Percentiles rank a stretch among this genome's conserved stretches.
Conservation (phyloP, 805 yeast species). For the Yarrowia hollandica region DNA sequence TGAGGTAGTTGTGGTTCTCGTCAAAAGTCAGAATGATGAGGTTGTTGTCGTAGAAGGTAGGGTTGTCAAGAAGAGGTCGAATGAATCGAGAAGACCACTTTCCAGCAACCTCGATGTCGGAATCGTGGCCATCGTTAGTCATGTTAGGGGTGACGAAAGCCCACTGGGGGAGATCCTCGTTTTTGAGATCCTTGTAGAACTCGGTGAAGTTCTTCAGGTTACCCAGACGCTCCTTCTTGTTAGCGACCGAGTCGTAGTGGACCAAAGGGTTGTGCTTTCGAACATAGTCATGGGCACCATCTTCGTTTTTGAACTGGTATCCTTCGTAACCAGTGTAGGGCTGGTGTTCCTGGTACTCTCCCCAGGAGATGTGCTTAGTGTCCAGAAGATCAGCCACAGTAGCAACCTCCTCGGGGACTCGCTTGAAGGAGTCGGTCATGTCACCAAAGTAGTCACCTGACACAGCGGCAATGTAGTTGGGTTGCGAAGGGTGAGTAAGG, state of each 20-base stretch:
- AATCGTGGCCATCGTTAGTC: conserved; percentile 55
- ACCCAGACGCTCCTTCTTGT: conserved; percentile 43
- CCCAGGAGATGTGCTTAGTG: conserved; percentile 51
- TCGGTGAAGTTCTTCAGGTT: conserved; percentile 52
- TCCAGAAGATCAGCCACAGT: conserved; percentile 52
- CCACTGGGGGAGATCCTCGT: conserved; percentile 53
- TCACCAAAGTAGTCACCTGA: conserved; percentile 56
- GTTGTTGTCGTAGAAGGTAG: conserved; percentile 50
- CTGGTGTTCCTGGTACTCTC: conserved; percentile 54
- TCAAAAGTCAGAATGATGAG: conserved; percentile 53
- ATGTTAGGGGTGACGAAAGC: conserved; percentile 55
- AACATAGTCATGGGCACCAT: conserved; percentile 50
- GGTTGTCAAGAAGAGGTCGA: conserved; percentile 47
- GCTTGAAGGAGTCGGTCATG: conserved; percentile 48
- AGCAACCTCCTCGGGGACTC: conserved; percentile 50
- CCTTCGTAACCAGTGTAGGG: conserved; percentile 57
- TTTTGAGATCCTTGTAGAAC: conserved; percentile 46
- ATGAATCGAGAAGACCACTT: conserved; percentile 50
- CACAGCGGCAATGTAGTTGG: conserved; percentile 53
- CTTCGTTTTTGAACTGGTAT: conserved; percentile 48
- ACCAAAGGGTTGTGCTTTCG: conserved; percentile 56
- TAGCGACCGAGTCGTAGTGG: conserved; percentile 46
- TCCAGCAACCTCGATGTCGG: conserved; percentile 50
- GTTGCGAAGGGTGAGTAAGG: conserved; percentile 55
- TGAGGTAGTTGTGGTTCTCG: conserved; percentile 48